These are phyloP conservation scores for Zasmidium cellare DNA, from an alignment of 2,329 filamentous ascomycete genomes.

Conservation along the genomic window DNA sequence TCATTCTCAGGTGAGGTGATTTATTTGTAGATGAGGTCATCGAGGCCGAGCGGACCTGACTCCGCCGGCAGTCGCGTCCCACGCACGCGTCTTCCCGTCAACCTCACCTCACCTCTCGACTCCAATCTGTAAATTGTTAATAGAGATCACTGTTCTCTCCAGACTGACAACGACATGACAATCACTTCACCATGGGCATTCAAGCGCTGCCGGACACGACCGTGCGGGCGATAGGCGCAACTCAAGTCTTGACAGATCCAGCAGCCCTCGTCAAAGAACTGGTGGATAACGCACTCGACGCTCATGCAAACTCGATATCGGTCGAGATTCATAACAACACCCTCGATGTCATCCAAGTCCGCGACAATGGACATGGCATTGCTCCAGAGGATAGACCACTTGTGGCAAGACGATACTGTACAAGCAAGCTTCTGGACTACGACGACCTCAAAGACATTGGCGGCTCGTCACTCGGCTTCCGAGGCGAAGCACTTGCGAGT, in stretches of 20 bases:
- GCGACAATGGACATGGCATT: constrained; percentile 75
- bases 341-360: constrained; percentile 67
- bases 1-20: no score
- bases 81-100: background rate
- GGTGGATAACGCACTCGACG: constrained; percentile 75
- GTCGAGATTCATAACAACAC: constrained; percentile 66
- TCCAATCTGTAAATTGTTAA: background rate
- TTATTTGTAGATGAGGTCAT: no score
- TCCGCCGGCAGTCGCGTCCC: no score
- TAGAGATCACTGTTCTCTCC: background rate
- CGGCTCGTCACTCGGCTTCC: constrained; percentile 68
- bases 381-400: constrained; percentile 59
- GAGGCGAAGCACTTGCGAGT: constrained; percentile 71
- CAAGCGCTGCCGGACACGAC: constrained; percentile 43
- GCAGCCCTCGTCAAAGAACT: constrained; percentile 71
- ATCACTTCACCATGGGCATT: constrained; percentile 36
- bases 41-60: no score
- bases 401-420: constrained; percentile 67
- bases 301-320: constrained; percentile 65
- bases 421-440: constrained; percentile 70
- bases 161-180: constrained; percentile 4
- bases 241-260: constrained; percentile 61
- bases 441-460: constrained; percentile 61
- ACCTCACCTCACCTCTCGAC: constrained; percentile 6
- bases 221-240: constrained; percentile 60